phyloP scores from a whole-genome alignment of 2,329 filamentous ascomycete species.

The Cercospora berteroae region DNA sequence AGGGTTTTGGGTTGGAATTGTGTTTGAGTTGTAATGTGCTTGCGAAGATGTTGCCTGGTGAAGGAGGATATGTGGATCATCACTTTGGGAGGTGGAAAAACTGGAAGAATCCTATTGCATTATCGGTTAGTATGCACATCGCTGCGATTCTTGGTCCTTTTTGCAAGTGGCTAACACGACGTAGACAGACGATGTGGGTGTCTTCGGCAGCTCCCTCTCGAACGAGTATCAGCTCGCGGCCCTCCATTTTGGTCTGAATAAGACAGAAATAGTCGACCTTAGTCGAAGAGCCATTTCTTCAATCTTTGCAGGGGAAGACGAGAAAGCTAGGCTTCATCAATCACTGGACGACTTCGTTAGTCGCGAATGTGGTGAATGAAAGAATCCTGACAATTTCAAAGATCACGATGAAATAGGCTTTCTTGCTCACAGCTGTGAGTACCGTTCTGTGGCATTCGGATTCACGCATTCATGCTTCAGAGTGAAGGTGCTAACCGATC shows the following conservation, averaged over 20 bases:
- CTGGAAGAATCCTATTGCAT: constrained; percentile 61
- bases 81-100: constrained; percentile 75
- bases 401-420: neutral
- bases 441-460: neutral
- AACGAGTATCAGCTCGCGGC: constrained; percentile 75
- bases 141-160: neutral
- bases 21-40: constrained; percentile 80
- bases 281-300: constrained; percentile 61
- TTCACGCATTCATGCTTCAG: too few relatives aligned
- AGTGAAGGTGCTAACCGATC: too few relatives aligned
- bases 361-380: neutral
- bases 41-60: constrained; percentile 62
- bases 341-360: constrained; percentile 20
- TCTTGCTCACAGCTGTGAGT: neutral
- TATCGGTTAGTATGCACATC: constrained; percentile 62
- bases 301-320: constrained; percentile 64
- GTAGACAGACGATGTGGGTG: constrained; percentile 79
- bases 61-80: constrained; percentile 63
- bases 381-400: neutral
- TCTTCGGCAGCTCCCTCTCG: constrained; percentile 73
- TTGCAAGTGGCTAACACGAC: constrained; percentile 22
- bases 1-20: constrained; percentile 66
- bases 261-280: constrained; percentile 52
- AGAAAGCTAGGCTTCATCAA: constrained; percentile 55
- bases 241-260: constrained; percentile 62